Percentiles rank a stretch among this genome's conserved stretches.
Conservation (phyloP, 306 rosid species). For the Ammopiptanthus mongolicus region DNA sequence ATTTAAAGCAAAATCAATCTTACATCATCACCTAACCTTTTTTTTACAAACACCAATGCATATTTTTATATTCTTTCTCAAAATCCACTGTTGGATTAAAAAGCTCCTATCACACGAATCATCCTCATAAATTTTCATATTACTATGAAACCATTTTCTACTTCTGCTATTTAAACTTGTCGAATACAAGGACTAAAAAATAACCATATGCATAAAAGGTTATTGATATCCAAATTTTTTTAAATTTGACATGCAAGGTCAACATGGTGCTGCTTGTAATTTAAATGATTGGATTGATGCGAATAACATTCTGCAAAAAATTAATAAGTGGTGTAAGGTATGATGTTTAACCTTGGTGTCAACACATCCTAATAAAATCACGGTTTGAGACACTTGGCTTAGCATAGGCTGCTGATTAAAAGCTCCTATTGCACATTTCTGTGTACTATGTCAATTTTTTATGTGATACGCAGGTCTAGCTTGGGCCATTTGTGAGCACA, state of each 20-base stretch:
- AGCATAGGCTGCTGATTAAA: not conserved
- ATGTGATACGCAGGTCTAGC: conserved; percentile 71
- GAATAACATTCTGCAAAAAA: conserved; percentile 7
- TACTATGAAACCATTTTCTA: not conserved
- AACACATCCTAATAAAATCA: conserved; percentile 4
- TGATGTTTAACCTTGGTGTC: not conserved
- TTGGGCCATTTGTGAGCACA: conserved; percentile 97
- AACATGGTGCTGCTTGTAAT: conserved; percentile 5
- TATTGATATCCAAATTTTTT: conserved; percentile 8
- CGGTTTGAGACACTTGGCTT: conserved; percentile 3
- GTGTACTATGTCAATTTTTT: conserved; percentile 20
- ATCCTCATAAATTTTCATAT: not conserved
- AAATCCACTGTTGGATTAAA: not conserved
- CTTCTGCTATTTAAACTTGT: not conserved
- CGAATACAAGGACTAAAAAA: not conserved
- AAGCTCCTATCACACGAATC: not conserved
- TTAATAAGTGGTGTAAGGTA: not conserved
- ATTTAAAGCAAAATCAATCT: not conserved
- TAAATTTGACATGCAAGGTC: not conserved
- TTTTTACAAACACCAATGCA: not conserved
- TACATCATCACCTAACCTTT: not conserved
- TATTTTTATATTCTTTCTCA: not conserved
- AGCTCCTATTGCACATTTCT: not conserved
- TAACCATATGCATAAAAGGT: not conserved
- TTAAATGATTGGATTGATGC: conserved; percentile 8